Base-by-base conservation (phyloP, 768 basidiomycete species). In the Serpula lacrymans region DNA sequence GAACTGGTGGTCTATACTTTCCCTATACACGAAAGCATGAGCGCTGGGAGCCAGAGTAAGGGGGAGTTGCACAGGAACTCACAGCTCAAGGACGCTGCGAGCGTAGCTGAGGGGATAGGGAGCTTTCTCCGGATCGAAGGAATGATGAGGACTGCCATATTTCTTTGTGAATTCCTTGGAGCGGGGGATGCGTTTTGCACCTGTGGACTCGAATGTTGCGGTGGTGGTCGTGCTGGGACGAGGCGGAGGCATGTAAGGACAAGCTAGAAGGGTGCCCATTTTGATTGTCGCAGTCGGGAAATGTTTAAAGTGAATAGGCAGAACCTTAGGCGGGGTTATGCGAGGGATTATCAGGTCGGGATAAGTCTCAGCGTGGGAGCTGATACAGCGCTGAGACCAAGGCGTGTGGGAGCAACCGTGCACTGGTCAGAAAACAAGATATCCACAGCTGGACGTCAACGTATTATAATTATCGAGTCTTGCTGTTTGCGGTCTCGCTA, bases 51-150 rank as follows among this genome's bases (percentile, higher is more conserved):
- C n/a, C 21, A 48, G 31, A 46, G 34, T 13, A 34, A 41, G 24
- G 11, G n/a, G 16, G 13, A 17, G 28, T 22, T 24, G 30, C 0
- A 39, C 17, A 24, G 17, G 2, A 9, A 69, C 80, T 55, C 59
- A 88, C 86, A 84, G 63, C 52, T 87, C 84, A 29, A 88, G 63
- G 39, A 85, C 66, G 30, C 78, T 64, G 37, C 70, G 71, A 55
- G 86, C 80, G 57, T 87, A 88, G 18, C 77, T 81, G 26, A 84
- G 55, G 1, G 87, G 87, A 65, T 89, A 89, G 2, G 85, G 87
- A 2, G 83, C 87, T 64, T 88, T 87, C 57, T 85, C 82, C 27
- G 70, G 72, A 46, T 81, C 80, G 53, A 80, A 81, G 13, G 75
- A 69, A 55, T 88, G 87, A 44, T 83, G 80, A 39, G 69, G 70